phyloP scores from a whole-genome alignment of 2,329 filamentous ascomycete species.

The Emydomyces testavorans region DNA sequence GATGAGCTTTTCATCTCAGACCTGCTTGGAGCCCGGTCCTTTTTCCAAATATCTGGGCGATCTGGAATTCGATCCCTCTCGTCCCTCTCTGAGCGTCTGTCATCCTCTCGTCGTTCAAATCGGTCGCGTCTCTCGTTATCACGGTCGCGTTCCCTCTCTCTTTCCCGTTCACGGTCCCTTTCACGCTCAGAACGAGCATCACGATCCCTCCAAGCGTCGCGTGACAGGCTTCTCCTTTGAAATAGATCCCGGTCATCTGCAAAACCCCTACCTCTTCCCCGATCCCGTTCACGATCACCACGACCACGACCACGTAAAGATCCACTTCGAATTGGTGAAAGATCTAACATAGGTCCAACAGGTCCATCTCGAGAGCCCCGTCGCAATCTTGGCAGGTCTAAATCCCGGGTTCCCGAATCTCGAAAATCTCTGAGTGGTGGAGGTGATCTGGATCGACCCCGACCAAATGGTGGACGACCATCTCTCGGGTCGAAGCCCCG shows the following conservation, averaged over 20 bases:
- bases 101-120: slow-evolving; percentile 21
- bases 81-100: slow-evolving; percentile 22
- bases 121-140: slow-evolving; percentile 15
- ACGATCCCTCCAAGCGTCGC: slow-evolving; percentile 35
- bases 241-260: slow-evolving; percentile 35
- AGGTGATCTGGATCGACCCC: slow-evolving; percentile 37
- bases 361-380: slow-evolving; percentile 37
- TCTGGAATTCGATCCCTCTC: slow-evolving; percentile 22
- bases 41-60: slow-evolving; percentile 29
- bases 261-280: slow-evolving; percentile 33
- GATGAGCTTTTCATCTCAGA: slow-evolving; percentile 21
- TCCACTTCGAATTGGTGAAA: slow-evolving; percentile 29
- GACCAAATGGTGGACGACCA: slow-evolving; percentile 34
- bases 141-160: slow-evolving; percentile 22
- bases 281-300: slow-evolving; percentile 35
- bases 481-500: slow-evolving; percentile 38
- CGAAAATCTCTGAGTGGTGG: slow-evolving; percentile 31
- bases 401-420: slow-evolving; percentile 29
- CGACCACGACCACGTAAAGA: slow-evolving; percentile 34
- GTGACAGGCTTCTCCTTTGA: slow-evolving; percentile 35
- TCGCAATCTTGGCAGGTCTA: slow-evolving; percentile 32
- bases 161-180: slow-evolving; percentile 24
- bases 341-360: slow-evolving; percentile 28
- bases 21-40: slow-evolving; percentile 27
- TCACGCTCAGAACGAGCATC: slow-evolving; percentile 21